Percentiles rank a stretch among this genome's conserved stretches.
These are phyloP conservation scores for Rachicladosporium sp. DNA, from an alignment of 2,329 filamentous ascomycete species.

Conservation along the genomic window DNA sequence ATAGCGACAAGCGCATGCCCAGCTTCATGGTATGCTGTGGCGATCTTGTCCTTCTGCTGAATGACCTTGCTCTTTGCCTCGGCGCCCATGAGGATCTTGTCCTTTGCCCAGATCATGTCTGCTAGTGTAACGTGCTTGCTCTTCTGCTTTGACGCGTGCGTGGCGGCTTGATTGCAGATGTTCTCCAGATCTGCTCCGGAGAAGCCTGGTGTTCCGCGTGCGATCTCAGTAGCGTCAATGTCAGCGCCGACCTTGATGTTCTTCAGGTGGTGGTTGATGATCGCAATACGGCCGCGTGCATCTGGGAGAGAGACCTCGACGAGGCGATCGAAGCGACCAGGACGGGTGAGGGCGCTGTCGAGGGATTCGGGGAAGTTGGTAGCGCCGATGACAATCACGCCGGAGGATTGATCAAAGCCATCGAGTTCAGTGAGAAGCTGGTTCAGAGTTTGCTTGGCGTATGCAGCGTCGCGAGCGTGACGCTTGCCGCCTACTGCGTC, in stretches of 20 bases:
- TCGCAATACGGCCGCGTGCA: conserved; percentile 82
- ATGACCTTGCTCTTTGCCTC: conserved; percentile 85
- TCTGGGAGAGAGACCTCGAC: conserved; percentile 82
- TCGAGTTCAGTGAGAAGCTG: conserved; percentile 94
- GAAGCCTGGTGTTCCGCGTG: conserved; percentile 77
- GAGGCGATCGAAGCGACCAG: conserved; percentile 90
- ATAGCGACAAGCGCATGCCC: conserved; percentile 86
- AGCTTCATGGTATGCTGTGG: conserved; percentile 94
- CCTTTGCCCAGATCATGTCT: conserved; percentile 95
- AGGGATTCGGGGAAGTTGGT: conserved; percentile 93
- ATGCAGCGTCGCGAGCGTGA: conserved; percentile 83
- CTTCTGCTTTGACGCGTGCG: conserved; percentile 84
- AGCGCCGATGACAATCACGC: conserved; percentile 89
- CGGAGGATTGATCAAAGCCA: conserved; percentile 87
- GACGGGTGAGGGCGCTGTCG: conserved; percentile 87
- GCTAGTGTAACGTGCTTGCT: conserved; percentile 59
- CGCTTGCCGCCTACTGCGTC: conserved; percentile 91
- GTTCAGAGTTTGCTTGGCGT: conserved; percentile 95
- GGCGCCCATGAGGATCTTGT: conserved; percentile 94
- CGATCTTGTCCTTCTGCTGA: conserved; percentile 81
- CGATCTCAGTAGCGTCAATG: conserved; percentile 73
- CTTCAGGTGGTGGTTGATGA: conserved; percentile 85
- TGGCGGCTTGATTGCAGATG: conserved; percentile 88
- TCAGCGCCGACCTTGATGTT: conserved; percentile 72
- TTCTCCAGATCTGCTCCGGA: conserved; percentile 96